Base-by-base conservation (phyloP, 2,329 filamentous ascomycete species). In the Gyromitra esculenta region DNA sequence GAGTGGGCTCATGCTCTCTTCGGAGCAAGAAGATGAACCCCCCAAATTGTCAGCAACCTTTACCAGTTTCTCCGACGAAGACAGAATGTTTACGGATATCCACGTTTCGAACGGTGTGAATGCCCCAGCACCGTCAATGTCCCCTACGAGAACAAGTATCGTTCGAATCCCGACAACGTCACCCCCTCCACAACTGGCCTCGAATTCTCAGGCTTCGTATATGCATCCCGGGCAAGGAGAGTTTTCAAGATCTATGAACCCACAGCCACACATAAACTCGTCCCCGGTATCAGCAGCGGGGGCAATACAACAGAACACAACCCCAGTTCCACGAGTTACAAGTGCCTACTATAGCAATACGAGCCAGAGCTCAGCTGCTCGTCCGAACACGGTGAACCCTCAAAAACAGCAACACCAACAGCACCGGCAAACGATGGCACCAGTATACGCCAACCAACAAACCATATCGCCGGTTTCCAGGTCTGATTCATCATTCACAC, bases 11-110 rank as follows among this genome's bases (percentile, higher is more conserved):
- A 69, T 69, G 54, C 39, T 60, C 54, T 43, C 64, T 18, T 69
- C 66, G 6, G 66, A 69, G 48, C 41, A 31, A 3, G 66, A 35
- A 52, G 70, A 75, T 18, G 64, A 75, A 37, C 65, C 43, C 3
- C 39, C 62, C n/a, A 69, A 75, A 15, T 31, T 77, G 37, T 77
- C 76, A 11, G 72, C 76, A 25, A 77, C 60, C 9, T 76, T 77
- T 21, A 66, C 9, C 21, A 18, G 56, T 37, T 74, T 69, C n/a
- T 18, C 62, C 1, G 66, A 72, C 13, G 66, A 76, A 21, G 76
- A 77, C 37, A 13, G 41, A 25, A 68, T 72, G 25, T 77, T 75
- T 39, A 69, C 66, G 1, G 73, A 74, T 15, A 65, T 77, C 18
- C 5, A 54, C 7, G 60, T 77, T 21, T 76, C 65, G 9, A 68